These are phyloP conservation scores for Dryas integrifolia DNA, from an alignment of 331 rosid genomes.

Conservation along the genomic window DNA sequence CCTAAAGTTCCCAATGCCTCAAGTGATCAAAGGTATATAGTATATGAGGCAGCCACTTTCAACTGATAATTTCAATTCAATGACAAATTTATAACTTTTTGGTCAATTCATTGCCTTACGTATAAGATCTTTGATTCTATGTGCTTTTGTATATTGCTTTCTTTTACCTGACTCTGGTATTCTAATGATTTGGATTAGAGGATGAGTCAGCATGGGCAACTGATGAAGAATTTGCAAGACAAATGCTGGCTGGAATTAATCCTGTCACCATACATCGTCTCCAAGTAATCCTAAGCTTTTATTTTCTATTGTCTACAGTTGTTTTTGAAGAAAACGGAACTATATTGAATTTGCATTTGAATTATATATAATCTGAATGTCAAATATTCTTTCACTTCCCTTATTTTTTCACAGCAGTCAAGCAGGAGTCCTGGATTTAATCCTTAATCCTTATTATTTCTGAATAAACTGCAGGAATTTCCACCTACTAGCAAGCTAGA, in stretches of 20 bases:
- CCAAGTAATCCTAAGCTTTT: constrained; percentile 29
- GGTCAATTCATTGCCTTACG: neutral
- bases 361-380: neutral
- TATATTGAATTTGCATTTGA: neutral
- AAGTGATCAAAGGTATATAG: constrained; percentile 38
- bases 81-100: too few relatives aligned
- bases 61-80: neutral
- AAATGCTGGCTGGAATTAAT: constrained; percentile 47
- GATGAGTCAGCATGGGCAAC: constrained; percentile 37
- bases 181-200: constrained; percentile 23
- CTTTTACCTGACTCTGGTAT: constrained; percentile 9
- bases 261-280: constrained; percentile 40
- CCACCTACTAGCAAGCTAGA: constrained; percentile 46
- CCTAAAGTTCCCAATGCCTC: constrained; percentile 41
- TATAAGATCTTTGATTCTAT: neutral
- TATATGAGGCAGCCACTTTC: neutral
- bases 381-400: too few relatives aligned
- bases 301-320: neutral
- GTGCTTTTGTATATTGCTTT: neutral
- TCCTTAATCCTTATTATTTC: neutral
- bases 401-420: neutral
- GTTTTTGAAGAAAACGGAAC: neutral
- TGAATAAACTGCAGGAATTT: constrained; percentile 34
- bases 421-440: neutral
- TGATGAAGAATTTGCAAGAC: constrained; percentile 47